A percentile compares a stretch with the other conserved stretches of the same genome.
These are phyloP conservation scores for Inosperma sp. DNA, from an alignment of 768 basidiomycete genomes.

Conservation along the genomic window DNA sequence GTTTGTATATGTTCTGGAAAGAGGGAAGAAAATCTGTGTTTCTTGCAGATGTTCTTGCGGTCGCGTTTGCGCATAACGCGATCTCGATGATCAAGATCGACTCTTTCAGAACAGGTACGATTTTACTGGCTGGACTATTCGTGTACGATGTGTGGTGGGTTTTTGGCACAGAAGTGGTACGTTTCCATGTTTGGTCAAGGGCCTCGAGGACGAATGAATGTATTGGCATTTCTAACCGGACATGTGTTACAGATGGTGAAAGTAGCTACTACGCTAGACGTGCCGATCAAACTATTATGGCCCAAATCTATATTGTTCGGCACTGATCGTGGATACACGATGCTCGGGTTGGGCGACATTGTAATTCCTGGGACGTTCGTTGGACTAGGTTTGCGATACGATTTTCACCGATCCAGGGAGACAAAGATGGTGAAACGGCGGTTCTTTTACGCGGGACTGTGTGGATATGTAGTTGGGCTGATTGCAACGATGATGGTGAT, in stretches of 20 bases:
- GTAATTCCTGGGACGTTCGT: conserved; percentile 65
- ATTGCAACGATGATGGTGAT: conserved; percentile 77
- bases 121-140: conserved; percentile 81
- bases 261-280: conserved; percentile 85
- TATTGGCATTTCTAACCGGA: no score
- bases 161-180: conserved; percentile 79
- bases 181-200: conserved; percentile 24
- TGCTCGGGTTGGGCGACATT: conserved; percentile 92
- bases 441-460: conserved; percentile 68
- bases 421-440: conserved; percentile 47
- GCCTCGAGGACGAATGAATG: no score
- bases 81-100: conserved; percentile 79
- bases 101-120: conserved; percentile 81
- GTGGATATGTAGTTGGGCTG: conserved; percentile 73
- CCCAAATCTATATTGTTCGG: conserved; percentile 59
- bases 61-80: conserved; percentile 81
- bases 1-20: conserved; percentile 51
- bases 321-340: conserved; percentile 60
- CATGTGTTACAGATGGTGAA: conserved; percentile 79
- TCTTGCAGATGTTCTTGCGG: conserved; percentile 67
- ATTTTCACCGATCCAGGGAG: conserved; percentile 50
- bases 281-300: conserved; percentile 91
- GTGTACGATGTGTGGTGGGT: conserved; percentile 96
- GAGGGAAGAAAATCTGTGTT: conserved; percentile 55
- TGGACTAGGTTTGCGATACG: conserved; percentile 83